These are phyloP conservation scores for Blastobotrys terrestris DNA, from an alignment of 805 yeast species.

Conservation along the genomic window DNA sequence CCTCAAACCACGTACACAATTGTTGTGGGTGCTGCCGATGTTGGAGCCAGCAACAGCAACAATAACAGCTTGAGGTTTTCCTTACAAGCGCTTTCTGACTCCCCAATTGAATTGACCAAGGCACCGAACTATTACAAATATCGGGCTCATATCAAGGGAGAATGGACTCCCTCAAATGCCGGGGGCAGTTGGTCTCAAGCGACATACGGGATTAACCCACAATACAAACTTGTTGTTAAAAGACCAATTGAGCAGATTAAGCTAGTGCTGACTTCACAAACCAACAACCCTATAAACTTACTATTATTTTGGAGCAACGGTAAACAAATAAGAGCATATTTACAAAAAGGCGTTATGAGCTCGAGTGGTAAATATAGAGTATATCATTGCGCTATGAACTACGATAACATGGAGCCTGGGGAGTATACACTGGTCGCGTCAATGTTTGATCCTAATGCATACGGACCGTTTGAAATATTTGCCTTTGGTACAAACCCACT, in stretches of 20 bases:
- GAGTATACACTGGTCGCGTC: constrained; percentile 44
- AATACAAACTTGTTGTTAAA: constrained; percentile 28
- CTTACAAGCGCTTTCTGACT: constrained; percentile 13
- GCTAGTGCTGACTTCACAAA: constrained; percentile 24
- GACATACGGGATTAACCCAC: constrained; percentile 50
- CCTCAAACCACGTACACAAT: constrained; percentile 21
- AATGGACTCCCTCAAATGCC: constrained; percentile 40
- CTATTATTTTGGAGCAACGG: constrained; percentile 39
- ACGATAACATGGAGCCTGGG: constrained; percentile 21
- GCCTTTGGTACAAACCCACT: constrained; percentile 19
- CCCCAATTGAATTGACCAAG: constrained; percentile 23
- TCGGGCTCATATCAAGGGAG: constrained; percentile 28
- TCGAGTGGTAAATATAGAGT: constrained; percentile 33
- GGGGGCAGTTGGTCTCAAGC: constrained; percentile 53
- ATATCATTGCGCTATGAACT: constrained; percentile 5
- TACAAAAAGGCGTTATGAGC: constrained; percentile 30
- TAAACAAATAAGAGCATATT: constrained; percentile 25
- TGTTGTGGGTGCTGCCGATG: constrained; percentile 15
- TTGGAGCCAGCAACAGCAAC: constrained; percentile 5
- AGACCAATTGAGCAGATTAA: constrained; percentile 2
- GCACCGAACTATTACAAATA: constrained; percentile 27
- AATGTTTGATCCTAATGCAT: constrained; percentile 34
- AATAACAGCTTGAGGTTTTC: constrained; percentile 12
- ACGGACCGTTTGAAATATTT: constrained; percentile 31
- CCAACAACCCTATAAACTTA: constrained; percentile 33